A percentile compares a stretch with the other conserved stretches of the same genome.
phyloP scores from a whole-genome alignment of 2,329 filamentous ascomycete species.

The Sporothrix pallida region DNA sequence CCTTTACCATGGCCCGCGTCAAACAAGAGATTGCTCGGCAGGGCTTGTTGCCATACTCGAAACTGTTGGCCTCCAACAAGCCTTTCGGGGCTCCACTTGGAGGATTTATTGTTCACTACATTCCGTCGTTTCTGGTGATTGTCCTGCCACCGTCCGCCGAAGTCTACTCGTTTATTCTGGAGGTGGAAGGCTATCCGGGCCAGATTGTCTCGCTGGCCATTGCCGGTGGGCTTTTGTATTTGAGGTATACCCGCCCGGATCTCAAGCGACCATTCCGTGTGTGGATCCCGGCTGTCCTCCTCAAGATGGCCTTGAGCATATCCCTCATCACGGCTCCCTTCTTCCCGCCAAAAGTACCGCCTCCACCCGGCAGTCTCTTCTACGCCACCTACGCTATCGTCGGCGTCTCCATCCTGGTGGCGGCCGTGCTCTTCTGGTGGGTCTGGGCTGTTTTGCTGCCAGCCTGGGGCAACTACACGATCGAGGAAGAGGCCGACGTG shows the following conservation, averaged over 20 bases:
- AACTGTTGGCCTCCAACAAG: slow-evolving; percentile 64
- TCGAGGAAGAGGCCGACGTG: slow-evolving; percentile 66
- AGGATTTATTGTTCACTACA: slow-evolving; percentile 70
- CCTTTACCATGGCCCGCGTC: slow-evolving; percentile 69
- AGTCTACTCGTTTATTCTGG: slow-evolving; percentile 74
- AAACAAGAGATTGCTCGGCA: slow-evolving; percentile 76
- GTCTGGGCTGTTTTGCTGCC: slow-evolving; percentile 69
- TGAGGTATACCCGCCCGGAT: slow-evolving; percentile 65
- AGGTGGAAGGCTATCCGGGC: slow-evolving; percentile 71
- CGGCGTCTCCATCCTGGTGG: slow-evolving; percentile 50
- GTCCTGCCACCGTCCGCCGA: slow-evolving; percentile 66
- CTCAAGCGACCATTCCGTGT: slow-evolving; percentile 68
- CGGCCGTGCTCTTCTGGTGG: slow-evolving; percentile 66
- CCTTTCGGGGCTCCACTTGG: slow-evolving; percentile 72
- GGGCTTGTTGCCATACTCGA: slow-evolving; percentile 70
- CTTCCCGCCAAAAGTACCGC: slow-evolving; percentile 59
- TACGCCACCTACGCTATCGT: slow-evolving; percentile 62
- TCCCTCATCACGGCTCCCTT: slow-evolving; percentile 66
- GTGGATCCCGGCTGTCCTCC: slow-evolving; percentile 64
- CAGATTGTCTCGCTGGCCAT: slow-evolving; percentile 66
- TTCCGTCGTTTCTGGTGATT: slow-evolving; percentile 72
- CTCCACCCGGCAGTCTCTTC: slow-evolving; percentile 51
- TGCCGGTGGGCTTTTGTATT: slow-evolving; percentile 62
- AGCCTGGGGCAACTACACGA: slow-evolving; percentile 60
- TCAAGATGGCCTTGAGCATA: slow-evolving; percentile 60